Percentiles rank a stretch among this genome's conserved stretches.
These are phyloP conservation scores for Yarrowia galli DNA, from an alignment of 1,139 yeast genomes.

Conservation along the genomic window DNA sequence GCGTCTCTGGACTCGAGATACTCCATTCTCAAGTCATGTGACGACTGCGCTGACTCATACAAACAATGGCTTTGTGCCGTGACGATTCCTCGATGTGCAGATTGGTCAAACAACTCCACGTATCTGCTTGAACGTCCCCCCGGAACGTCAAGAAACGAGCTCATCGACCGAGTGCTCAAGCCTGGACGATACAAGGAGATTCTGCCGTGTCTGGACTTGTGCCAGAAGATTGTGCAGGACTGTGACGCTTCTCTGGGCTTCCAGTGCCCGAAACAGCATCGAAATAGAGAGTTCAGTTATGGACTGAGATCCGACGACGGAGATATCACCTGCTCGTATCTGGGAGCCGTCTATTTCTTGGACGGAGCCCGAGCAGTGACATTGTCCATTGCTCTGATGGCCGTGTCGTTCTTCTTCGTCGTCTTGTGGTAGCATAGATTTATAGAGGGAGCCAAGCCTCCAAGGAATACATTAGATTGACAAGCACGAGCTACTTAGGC, in stretches of 20 bases:
- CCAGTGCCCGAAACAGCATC: constrained; percentile 63
- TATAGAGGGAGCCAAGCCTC: background rate
- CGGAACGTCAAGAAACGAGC: constrained; percentile 66
- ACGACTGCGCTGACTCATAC: constrained; percentile 74
- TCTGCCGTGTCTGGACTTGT: constrained; percentile 83
- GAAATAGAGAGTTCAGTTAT: constrained; percentile 44
- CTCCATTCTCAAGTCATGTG: constrained; percentile 77
- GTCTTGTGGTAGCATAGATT: constrained; percentile 19
- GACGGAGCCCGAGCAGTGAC: background rate
- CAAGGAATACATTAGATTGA: background rate
- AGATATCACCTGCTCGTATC: constrained; percentile 51
- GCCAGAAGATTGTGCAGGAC: constrained; percentile 77
- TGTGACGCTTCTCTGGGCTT: constrained; percentile 84
- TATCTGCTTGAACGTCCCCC: constrained; percentile 60
- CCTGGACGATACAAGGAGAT: constrained; percentile 82
- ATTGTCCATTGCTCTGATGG: background rate
- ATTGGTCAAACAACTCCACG: constrained; percentile 55
- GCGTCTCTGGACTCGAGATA: constrained; percentile 70
- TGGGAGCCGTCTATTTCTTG: constrained; percentile 50
- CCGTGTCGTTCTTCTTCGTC: background rate
- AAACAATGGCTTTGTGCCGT: constrained; percentile 91
- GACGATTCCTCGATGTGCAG: constrained; percentile 85
- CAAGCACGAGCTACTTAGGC: no score
- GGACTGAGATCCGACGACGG: constrained; percentile 49
- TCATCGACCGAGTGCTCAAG: constrained; percentile 61